Evolutionary conservation across 148 eudicot genomes (phyloP).

Genomic region (Cornus kousa): DNA sequence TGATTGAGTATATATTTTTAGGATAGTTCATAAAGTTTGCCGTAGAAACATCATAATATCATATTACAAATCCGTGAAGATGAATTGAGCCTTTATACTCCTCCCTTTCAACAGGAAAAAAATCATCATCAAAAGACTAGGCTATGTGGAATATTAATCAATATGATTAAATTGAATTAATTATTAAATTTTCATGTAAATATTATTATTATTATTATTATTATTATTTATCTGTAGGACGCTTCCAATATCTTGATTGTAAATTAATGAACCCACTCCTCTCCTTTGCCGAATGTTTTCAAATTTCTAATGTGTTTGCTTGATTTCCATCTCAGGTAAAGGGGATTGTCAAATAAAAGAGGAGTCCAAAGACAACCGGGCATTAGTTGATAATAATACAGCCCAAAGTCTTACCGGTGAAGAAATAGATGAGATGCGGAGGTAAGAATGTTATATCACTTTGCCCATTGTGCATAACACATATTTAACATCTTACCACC

Average conservation of each 20-base stretch:
- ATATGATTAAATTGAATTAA: too few relatives aligned
- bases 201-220: too few relatives aligned
- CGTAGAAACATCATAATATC: neutral
- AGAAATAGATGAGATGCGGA: constrained; percentile 78
- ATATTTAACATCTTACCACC: neutral
- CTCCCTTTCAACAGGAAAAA: neutral
- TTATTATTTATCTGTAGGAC: too few relatives aligned
- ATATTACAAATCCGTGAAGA: neutral
- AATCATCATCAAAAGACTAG: neutral
- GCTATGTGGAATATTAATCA: too few relatives aligned
- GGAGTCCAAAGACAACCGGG: constrained; percentile 77
- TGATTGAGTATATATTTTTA: neutral
- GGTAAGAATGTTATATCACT: constrained; percentile 34
- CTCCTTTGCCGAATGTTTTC: neutral
- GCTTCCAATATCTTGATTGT: too few relatives aligned
- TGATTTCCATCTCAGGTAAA: constrained; percentile 27
- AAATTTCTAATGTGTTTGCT: neutral
- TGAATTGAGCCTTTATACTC: neutral
- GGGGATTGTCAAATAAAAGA: constrained; percentile 33
- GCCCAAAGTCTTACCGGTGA: constrained; percentile 93
- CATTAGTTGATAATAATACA: constrained; percentile 79
- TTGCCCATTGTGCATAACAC: constrained; percentile 1
- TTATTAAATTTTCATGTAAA: too few relatives aligned
- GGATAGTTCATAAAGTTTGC: neutral
- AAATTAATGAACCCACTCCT: neutral